phyloP scores from a whole-genome alignment of 257 asterid genomes.

The Fraxinus cuspidata region DNA sequence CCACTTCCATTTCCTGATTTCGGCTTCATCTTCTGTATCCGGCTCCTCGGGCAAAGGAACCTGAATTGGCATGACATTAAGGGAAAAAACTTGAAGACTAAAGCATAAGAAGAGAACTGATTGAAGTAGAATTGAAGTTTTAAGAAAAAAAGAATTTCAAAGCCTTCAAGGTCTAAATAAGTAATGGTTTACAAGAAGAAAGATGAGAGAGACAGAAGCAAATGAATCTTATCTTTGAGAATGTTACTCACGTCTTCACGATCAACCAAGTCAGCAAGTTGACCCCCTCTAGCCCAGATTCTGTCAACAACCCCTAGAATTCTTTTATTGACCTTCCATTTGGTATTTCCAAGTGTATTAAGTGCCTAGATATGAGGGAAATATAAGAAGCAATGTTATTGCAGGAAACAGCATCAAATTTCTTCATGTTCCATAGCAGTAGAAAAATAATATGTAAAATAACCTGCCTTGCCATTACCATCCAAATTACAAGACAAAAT shows the following conservation, averaged over 20 bases:
- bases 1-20: constrained; percentile 88
- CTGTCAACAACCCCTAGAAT: constrained; percentile 75
- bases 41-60: constrained; percentile 82
- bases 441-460: constrained; percentile 6
- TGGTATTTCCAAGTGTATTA: constrained; percentile 84
- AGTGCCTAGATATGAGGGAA: constrained; percentile 62
- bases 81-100: constrained; percentile 19
- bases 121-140: neutral
- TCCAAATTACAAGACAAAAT: constrained; percentile 11
- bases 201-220: neutral
- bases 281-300: constrained; percentile 91
- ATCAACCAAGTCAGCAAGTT: constrained; percentile 85
- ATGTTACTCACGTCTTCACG: constrained; percentile 76
- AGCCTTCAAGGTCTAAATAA: neutral
- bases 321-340: constrained; percentile 93
- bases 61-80: constrained; percentile 38
- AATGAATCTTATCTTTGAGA: constrained; percentile 14
- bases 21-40: constrained; percentile 75
- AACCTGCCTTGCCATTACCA: neutral
- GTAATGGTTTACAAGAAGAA: neutral
- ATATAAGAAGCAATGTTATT: constrained; percentile 6
- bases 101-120: constrained; percentile 10
- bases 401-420: neutral
- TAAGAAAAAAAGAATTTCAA: neutral
- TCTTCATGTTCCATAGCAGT: constrained; percentile 6